Evolutionary conservation across 2,329 filamentous ascomycete genomes (phyloP).

Genomic region (Coniochaeta sp.): DNA sequence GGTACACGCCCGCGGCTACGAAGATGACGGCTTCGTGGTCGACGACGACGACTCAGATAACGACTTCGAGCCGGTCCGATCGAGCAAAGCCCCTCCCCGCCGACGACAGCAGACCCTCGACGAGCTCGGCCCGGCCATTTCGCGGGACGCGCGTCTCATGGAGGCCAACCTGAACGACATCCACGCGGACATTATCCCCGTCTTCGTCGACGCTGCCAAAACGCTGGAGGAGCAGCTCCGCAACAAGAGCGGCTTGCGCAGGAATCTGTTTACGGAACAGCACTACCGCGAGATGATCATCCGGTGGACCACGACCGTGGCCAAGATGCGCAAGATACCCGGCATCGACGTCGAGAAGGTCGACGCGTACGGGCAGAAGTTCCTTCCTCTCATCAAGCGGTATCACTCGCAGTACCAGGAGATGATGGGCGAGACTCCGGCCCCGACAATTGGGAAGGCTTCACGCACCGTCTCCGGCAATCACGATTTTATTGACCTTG

Average conservation of each 20-base stretch:
- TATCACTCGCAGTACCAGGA: slow-evolving; percentile 40
- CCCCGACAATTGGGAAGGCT: background rate
- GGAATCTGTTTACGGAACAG: slow-evolving; percentile 59
- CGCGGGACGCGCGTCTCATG: slow-evolving; percentile 44
- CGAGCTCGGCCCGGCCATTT: slow-evolving; percentile 51
- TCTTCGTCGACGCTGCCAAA: slow-evolving; percentile 59
- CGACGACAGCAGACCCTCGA: slow-evolving; percentile 28
- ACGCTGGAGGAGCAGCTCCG: slow-evolving; percentile 54
- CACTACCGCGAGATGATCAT: slow-evolving; percentile 70
- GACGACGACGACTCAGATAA: slow-evolving; percentile 31
- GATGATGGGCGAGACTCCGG: slow-evolving; percentile 33
- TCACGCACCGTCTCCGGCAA: slow-evolving; percentile 14
- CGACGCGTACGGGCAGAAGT: slow-evolving; percentile 49
- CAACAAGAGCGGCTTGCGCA: slow-evolving; percentile 48
- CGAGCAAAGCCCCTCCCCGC: slow-evolving; percentile 20
- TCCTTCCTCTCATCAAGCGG: slow-evolving; percentile 51
- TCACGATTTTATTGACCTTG: slow-evolving; percentile 46
- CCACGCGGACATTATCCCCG: slow-evolving; percentile 56
- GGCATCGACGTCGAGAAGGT: slow-evolving; percentile 59
- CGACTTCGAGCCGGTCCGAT: slow-evolving; percentile 36
- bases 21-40: slow-evolving; percentile 31
- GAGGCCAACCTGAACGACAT: slow-evolving; percentile 43
- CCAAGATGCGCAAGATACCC: slow-evolving; percentile 56
- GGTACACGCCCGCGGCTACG: slow-evolving; percentile 35
- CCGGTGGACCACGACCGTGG: slow-evolving; percentile 53